Conservation (phyloP, 164 flowering plant genomes). For the Pachysandra terminalis region DNA sequence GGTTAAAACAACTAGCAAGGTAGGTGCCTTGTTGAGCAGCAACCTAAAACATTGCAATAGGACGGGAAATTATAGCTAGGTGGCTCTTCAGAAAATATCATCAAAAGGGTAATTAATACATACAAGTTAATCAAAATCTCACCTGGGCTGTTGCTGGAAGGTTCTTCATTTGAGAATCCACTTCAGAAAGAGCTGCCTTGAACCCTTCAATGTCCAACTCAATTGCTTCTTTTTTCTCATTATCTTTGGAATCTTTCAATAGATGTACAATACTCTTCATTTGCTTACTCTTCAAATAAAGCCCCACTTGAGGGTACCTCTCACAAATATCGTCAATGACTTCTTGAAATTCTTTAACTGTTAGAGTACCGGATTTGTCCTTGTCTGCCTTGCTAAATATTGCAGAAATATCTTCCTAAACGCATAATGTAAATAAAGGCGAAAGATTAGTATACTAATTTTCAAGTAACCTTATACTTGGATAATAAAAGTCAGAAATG, state of each 20-base stretch:
- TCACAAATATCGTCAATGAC: constrained; percentile 61
- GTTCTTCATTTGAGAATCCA: constrained; percentile 81
- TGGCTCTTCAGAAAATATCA: not conserved
- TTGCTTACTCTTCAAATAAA: constrained; percentile 61
- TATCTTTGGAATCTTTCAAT: constrained; percentile 50
- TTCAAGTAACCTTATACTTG: not conserved
- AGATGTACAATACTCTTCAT: constrained; percentile 46
- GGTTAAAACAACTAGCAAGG: constrained; percentile 78
- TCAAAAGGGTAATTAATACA: too few species aligned
- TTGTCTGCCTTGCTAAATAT: constrained; percentile 83
- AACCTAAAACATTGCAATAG: constrained; percentile 40
- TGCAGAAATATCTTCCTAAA: constrained; percentile 72
- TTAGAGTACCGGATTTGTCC: constrained; percentile 63
- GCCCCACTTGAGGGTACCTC: constrained; percentile 92
- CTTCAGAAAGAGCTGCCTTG: constrained; percentile 65
- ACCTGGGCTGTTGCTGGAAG: constrained; percentile 99
- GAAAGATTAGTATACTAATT: not conserved
- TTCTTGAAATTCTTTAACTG: constrained; percentile 54
- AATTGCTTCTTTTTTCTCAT: constrained; percentile 28
- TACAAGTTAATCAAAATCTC: not conserved
- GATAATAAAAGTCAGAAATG: not conserved
- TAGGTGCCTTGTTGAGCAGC: constrained; percentile 84
- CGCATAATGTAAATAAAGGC: not conserved
- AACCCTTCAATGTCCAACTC: constrained; percentile 78
- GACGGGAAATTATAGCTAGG: not conserved